Base-by-base conservation (phyloP, 2,329 filamentous ascomycete genomes). In the Didymella pinodella region DNA sequence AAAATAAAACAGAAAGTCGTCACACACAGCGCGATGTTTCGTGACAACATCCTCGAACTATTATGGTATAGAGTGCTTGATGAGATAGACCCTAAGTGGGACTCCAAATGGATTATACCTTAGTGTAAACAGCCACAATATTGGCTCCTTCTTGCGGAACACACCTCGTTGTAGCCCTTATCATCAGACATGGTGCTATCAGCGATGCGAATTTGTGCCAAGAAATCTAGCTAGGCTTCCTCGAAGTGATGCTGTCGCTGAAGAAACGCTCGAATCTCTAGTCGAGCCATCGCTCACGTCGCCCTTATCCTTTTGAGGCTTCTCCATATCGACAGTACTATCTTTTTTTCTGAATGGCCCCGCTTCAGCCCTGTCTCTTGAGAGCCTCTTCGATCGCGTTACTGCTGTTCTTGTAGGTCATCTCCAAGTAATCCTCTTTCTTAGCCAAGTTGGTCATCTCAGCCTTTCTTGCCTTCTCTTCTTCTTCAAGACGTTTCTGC, bases 331-430 rank as follows among this genome's bases (percentile, higher is more conserved):
- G 10, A 11, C 12, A 25, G 22, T 50, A 25, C 29, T 14, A 20
- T 31, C 16, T 40, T 31, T 28, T 22, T 18, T 11, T 28, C 7
- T 8, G 14, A 28, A n/a, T 20, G 14, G 7, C 25, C 12, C 8
- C 26, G 4, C 34, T 47, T 48, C 38, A 60, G 16, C 48, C 48
- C 36, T 55, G 51, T 20, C 72, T 65, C 79, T 86, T 86, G 72
- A 98, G 85, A 75, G 98, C 94, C 78, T 93, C 90, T 75, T 97
- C 90, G 67, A 98, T 90, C 73, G 97, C 92, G 66, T 93, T 88
- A 68, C 90, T 88, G 78, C 93, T 97, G 74, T 98, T 99, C 82
- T 96, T 93, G 75, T 92, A 90, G 48, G 95, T 98, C 57, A 92
- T 96, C 81, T 98, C 94, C 44, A 98, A 84, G 74, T 97, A 98